phyloP scores from a whole-genome alignment of 345 rosid species.

The Brassica juncea region DNA sequence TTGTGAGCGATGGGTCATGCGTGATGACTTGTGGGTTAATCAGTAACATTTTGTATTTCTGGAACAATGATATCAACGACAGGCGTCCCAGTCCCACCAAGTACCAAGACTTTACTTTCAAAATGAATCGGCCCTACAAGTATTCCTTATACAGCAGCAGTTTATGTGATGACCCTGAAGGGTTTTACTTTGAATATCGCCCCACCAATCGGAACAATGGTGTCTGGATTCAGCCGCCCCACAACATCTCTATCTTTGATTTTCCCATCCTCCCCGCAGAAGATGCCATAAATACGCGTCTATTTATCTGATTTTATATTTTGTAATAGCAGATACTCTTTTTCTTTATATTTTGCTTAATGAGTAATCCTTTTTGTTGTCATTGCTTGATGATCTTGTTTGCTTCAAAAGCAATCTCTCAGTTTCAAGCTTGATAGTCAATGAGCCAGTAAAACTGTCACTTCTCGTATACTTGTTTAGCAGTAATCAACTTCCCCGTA shows the following conservation, averaged over 20 bases:
- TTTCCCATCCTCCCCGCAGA: too few relatives aligned
- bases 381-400: too few relatives aligned
- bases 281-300: too few relatives aligned
- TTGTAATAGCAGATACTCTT: too few relatives aligned
- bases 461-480: too few relatives aligned
- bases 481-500: slow-evolving; percentile 57
- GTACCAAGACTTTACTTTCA: background rate
- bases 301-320: too few relatives aligned
- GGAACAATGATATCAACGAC: background rate
- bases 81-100: background rate
- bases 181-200: background rate
- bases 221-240: slow-evolving; percentile 4
- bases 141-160: background rate
- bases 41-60: slow-evolving; percentile 2
- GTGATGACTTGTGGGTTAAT: slow-evolving; percentile 5
- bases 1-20: slow-evolving; percentile 9
- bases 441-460: too few relatives aligned
- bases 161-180: slow-evolving; percentile 1
- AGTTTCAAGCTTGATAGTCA: too few relatives aligned
- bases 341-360: too few relatives aligned
- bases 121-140: background rate
- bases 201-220: background rate
- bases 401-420: too few relatives aligned
- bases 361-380: too few relatives aligned
- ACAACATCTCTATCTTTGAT: slow-evolving; percentile 1